Percentiles rank a stretch among this genome's conserved stretches.
Evolutionary conservation across 176 grass and related monocot species (phyloP).

Genomic region (Poa annua): DNA sequence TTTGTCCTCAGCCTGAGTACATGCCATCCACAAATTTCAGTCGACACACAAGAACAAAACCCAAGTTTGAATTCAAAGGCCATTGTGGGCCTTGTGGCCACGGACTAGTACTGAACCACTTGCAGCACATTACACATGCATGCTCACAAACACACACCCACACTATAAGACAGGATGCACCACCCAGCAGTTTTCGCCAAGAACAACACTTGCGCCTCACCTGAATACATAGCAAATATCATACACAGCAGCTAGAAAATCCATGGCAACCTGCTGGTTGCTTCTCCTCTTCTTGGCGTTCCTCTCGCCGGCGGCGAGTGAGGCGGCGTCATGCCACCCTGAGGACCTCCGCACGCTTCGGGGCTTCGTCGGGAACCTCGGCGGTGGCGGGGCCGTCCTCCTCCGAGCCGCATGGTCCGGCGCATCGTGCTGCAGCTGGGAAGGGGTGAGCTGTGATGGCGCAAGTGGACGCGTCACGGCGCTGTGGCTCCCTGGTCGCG

Average conservation of each 20-base stretch:
- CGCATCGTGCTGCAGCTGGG: background rate
- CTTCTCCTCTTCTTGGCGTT: background rate
- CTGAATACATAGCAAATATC: too few species aligned
- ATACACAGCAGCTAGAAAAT: too few species aligned
- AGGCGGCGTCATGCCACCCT: background rate
- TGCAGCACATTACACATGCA: too few species aligned
- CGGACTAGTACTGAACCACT: background rate
- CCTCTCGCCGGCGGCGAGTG: background rate
- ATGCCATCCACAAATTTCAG: background rate
- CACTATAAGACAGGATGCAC: background rate
- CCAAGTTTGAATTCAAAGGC: background rate
- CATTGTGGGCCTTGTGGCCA: background rate
- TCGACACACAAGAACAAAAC: background rate
- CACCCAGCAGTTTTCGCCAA: background rate
- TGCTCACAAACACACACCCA: background rate
- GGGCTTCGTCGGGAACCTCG: background rate
- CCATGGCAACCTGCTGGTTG: background rate
- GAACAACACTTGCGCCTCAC: background rate
- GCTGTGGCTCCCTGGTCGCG: background rate
- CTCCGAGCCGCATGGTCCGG: background rate
- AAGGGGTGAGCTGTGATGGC: background rate
- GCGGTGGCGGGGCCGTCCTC: background rate
- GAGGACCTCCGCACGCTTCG: background rate
- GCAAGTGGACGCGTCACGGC: background rate
- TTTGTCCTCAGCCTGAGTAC: background rate